Base-by-base conservation (phyloP, 805 yeast genomes). In the Yamadazyma paraphyllophila region DNA sequence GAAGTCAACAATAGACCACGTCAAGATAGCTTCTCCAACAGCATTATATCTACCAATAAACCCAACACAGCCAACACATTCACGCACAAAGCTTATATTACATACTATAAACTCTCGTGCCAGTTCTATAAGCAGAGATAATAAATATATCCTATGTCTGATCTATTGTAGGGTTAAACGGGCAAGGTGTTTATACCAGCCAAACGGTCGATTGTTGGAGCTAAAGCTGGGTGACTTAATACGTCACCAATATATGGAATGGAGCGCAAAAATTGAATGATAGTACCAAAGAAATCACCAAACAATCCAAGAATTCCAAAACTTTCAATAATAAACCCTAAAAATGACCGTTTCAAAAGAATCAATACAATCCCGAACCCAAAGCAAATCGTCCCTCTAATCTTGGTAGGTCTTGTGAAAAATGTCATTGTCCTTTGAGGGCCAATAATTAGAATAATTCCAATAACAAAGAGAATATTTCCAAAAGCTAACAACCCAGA, bases 201-300 rank as follows among this genome's bases (percentile, higher is more conserved):
- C 33, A 68, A 55, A 47, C 72, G 61, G 54, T 71, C 74, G 43
- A 71, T 64, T 30, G 69, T 65, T 13, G 98, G 98, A 4, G 96
- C 96, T 26, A 94, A 66, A 7, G 69, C 65, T 1, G 98, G 97
- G 60, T 85, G 81, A 30, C 90, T 82, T 44, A 94, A 75, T 5
- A 90, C 47, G 20, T 95, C 91, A 0, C 98, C 98, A 49, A 94
- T 82, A 48, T 86, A 62, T 2, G 99, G 99, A 56, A 92, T 65
- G 5, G 95, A 85, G 63, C 97, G 77, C 57, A 92, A 73, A 60
- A 94, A 92, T 54, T 88, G 85, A 10, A 92, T 79, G 38, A 94
- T 82, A 10, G 95, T 88, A 20, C 95, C 89, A 59, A 92, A 87
- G 65, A 94, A 91, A 66, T 94, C 98, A 31, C 90, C 99, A 67